Evolutionary conservation across 257 asterid species (phyloP).

Genomic region (Orobanche coerulescens): DNA sequence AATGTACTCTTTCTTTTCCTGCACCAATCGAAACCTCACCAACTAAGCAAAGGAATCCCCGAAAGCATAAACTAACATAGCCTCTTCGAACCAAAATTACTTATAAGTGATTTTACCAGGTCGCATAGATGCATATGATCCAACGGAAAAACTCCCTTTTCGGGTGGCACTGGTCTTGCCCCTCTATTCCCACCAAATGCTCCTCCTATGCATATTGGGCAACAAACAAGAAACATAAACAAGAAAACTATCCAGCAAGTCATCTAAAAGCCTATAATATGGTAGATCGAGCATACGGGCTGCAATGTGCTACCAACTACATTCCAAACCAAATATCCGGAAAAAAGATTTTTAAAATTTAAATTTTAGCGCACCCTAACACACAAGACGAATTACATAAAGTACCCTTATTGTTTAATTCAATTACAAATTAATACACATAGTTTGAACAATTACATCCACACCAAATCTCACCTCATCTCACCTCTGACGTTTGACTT

Average conservation of each 20-base stretch:
- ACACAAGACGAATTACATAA: too few species aligned
- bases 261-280: neutral
- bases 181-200: constrained; percentile 98
- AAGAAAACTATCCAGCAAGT: constrained; percentile 2
- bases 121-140: constrained; percentile 93
- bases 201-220: constrained; percentile 46
- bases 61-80: neutral
- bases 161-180: constrained; percentile 88
- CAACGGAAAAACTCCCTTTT: constrained; percentile 90
- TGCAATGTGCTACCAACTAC: too few species aligned
- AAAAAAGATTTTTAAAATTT: too few species aligned
- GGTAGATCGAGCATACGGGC: too few species aligned
- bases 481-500: too few species aligned
- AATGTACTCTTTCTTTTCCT: constrained; percentile 91
- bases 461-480: too few species aligned
- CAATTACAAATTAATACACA: too few species aligned
- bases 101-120: constrained; percentile 35
- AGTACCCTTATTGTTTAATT: too few species aligned
- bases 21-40: constrained; percentile 26
- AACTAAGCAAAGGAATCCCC: constrained; percentile 13
- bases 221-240: constrained; percentile 8
- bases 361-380: too few species aligned
- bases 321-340: too few species aligned
- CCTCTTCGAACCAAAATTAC: neutral
- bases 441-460: too few species aligned